Conservation (phyloP, 495 filamentous ascomycete genomes). For the Hyaloscypha finlandica region DNA sequence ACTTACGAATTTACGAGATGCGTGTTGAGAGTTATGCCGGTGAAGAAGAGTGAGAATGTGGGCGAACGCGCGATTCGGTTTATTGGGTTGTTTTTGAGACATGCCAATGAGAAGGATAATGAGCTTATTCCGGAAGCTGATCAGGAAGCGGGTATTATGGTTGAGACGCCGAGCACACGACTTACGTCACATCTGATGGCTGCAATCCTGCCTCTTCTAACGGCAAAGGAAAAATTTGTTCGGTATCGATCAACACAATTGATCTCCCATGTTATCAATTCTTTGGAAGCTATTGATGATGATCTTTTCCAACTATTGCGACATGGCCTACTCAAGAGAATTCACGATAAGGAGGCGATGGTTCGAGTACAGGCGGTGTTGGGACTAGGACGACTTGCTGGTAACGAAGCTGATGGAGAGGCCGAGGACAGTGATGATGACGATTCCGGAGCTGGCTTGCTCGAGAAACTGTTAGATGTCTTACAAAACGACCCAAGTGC, state of each 20-base stretch:
- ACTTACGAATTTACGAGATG: conserved; percentile 82
- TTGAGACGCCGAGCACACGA: conserved; percentile 79
- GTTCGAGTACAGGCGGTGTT: conserved; percentile 94
- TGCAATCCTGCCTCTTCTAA: conserved; percentile 67
- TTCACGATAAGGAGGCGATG: conserved; percentile 89
- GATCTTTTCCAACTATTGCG: conserved; percentile 82
- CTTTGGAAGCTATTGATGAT: conserved; percentile 85
- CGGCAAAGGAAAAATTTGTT: conserved; percentile 87
- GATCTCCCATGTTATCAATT: conserved; percentile 83
- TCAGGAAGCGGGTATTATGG: conserved; percentile 60
- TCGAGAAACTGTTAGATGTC: conserved; percentile 84
- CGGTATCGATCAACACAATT: conserved; percentile 90
- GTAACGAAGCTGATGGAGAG: conserved; percentile 75
- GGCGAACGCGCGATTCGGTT: conserved; percentile 87
- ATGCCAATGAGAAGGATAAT: conserved; percentile 81
- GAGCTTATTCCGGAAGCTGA: conserved; percentile 49
- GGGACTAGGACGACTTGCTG: conserved; percentile 80
- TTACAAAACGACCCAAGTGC: conserved; percentile 94
- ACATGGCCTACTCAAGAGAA: conserved; percentile 74
- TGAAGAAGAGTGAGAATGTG: conserved; percentile 90
- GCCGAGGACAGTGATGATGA: conserved; percentile 66
- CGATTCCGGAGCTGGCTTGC: conserved; percentile 57
- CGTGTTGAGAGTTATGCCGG: conserved; percentile 74
- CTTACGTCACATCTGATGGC: conserved; percentile 71
- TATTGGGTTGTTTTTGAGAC: conserved; percentile 77